Conservation (phyloP, 2,329 filamentous ascomycete species). For the Chrysosphaeria jannelii region DNA sequence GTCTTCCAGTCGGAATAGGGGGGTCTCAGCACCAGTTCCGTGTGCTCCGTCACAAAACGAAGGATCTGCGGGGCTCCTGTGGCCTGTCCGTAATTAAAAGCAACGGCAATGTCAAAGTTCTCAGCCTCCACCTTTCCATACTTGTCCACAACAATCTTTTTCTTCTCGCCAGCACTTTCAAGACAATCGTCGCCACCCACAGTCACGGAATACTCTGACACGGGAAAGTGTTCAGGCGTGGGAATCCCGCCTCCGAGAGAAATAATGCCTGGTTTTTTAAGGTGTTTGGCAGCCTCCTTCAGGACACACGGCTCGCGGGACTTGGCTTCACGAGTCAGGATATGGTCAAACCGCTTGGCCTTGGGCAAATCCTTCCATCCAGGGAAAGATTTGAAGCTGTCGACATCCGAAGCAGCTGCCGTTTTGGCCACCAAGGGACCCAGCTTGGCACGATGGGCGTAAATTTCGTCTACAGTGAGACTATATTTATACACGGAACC, state of each 20-base stretch:
- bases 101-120: slow-evolving; percentile 47
- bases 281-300: slow-evolving; percentile 51
- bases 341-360: slow-evolving; percentile 52
- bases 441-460: slow-evolving; percentile 36
- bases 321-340: slow-evolving; percentile 30
- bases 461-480: slow-evolving; percentile 34
- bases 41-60: slow-evolving; percentile 81
- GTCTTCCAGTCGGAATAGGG: slow-evolving; percentile 79
- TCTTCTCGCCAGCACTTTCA: slow-evolving; percentile 28
- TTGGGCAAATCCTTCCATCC: slow-evolving; percentile 29
- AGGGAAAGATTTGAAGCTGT: slow-evolving; percentile 46
- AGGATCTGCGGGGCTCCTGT: slow-evolving; percentile 64
- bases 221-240: slow-evolving; percentile 74
- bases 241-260: slow-evolving; percentile 81
- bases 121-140: slow-evolving; percentile 18
- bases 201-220: slow-evolving; percentile 51
- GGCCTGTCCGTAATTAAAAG: slow-evolving; percentile 80
- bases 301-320: slow-evolving; percentile 35
- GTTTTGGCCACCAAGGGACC: slow-evolving; percentile 43
- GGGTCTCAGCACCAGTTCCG: slow-evolving; percentile 63
- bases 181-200: slow-evolving; percentile 31
- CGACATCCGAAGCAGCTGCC: slow-evolving; percentile 47
- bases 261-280: slow-evolving; percentile 60
- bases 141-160: slow-evolving; percentile 28
- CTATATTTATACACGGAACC: too few relatives aligned